Evolutionary conservation across 1,284 basidiomycete genomes (phyloP).

Genomic region (Trametes polyzona): DNA sequence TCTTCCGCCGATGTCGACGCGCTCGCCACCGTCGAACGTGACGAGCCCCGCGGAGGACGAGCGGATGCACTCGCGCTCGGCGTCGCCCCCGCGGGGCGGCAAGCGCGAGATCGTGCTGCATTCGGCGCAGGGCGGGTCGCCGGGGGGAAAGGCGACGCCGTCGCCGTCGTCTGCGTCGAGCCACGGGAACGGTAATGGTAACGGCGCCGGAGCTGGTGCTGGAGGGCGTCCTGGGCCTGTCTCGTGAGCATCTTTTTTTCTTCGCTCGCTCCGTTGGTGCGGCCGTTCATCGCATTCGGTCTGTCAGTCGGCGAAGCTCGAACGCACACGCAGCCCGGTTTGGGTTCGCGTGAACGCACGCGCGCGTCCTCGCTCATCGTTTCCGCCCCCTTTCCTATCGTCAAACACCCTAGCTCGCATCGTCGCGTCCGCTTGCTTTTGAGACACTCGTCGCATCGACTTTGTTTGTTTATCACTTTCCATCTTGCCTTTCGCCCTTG

Average conservation of each 20-base stretch:
- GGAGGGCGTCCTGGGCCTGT: conserved; percentile 17
- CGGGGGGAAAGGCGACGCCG: conserved; percentile 37
- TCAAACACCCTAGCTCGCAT: neutral
- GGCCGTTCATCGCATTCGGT: conserved; percentile 18
- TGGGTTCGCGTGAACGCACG: conserved; percentile 9
- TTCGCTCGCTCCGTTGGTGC: conserved; percentile 1
- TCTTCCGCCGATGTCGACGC: conserved; percentile 67
- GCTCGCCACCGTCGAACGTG: conserved; percentile 51
- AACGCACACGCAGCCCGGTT: conserved; percentile 12
- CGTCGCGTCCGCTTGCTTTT: neutral
- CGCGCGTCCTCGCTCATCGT: neutral
- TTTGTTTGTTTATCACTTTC: neutral
- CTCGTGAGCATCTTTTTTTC: conserved; percentile 22
- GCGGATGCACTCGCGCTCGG: conserved; percentile 35
- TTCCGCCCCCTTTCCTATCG: neutral
- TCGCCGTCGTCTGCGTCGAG: conserved; percentile 44
- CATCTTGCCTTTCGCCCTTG: neutral
- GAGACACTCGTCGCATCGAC: neutral
- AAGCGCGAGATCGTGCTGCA: conserved; percentile 57
- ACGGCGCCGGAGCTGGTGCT: neutral
- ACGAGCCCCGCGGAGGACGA: conserved; percentile 55
- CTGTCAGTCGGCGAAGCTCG: conserved; percentile 15
- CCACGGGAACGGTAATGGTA: conserved; percentile 15
- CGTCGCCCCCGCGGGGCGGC: conserved; percentile 47
- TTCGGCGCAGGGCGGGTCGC: conserved; percentile 38